Evolutionary conservation across 306 rosid species (phyloP).

Genomic region (Acacia confusa): DNA sequence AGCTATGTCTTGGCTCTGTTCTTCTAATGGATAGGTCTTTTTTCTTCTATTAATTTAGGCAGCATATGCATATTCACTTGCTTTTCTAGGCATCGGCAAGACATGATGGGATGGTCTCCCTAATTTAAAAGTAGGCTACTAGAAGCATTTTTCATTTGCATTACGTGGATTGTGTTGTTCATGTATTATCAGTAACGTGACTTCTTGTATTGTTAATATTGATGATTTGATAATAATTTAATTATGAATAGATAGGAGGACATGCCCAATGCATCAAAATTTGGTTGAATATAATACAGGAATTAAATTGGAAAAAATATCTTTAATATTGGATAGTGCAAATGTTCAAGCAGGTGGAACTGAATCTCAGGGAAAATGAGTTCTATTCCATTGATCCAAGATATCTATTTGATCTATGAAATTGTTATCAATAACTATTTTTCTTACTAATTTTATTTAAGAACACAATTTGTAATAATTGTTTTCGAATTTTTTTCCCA

Average conservation of each 20-base stretch:
- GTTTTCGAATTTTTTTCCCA: background rate
- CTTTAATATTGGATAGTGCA: no score
- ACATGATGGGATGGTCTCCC: background rate
- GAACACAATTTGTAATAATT: background rate
- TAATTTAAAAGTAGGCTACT: background rate
- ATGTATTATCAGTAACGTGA: background rate
- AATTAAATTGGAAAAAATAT: no score
- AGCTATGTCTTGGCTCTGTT: background rate
- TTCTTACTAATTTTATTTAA: no score
- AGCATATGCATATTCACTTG: background rate
- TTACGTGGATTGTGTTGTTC: background rate
- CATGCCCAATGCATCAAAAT: background rate
- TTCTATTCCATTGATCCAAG: no score
- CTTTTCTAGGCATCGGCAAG: background rate
- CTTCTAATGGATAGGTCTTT: background rate
- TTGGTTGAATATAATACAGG: no score
- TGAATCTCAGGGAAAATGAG: background rate
- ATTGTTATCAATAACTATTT: no score
- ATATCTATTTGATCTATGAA: background rate
- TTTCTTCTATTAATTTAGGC: background rate
- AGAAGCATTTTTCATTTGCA: background rate
- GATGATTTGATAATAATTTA: background rate
- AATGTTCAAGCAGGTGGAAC: background rate
- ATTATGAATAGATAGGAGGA: background rate
- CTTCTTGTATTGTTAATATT: background rate